phyloP scores from a whole-genome alignment of 2,329 filamentous ascomycete species.

The Aureobasidium sp. region DNA sequence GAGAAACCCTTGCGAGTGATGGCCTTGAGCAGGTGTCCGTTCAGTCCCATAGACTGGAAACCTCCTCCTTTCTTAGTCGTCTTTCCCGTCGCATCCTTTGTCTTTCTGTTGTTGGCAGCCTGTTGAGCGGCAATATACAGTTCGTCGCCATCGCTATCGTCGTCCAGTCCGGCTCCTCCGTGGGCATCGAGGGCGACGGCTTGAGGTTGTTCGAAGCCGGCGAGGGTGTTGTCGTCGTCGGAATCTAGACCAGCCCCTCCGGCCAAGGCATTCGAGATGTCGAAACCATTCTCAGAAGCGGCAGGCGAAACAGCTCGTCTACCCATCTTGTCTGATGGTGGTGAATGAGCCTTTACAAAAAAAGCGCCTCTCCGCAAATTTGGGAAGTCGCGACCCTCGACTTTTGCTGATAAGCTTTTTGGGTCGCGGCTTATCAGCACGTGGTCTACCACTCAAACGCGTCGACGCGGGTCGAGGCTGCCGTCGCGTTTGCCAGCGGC shows the following conservation, averaged over 20 bases:
- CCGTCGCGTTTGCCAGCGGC: background rate
- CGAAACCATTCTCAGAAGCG: constrained; percentile 81
- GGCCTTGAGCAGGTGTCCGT: constrained; percentile 75
- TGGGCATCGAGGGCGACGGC: constrained; percentile 26
- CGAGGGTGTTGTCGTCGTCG: constrained; percentile 30
- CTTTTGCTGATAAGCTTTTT: constrained; percentile 11
- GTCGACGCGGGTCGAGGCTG: background rate
- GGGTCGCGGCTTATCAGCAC: background rate
- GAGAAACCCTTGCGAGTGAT: constrained; percentile 92
- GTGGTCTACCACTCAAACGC: background rate
- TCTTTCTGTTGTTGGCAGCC: constrained; percentile 80
- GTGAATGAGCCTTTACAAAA: background rate
- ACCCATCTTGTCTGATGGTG: constrained; percentile 50
- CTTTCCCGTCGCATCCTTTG: constrained; percentile 72
- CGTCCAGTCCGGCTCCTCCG: constrained; percentile 25
- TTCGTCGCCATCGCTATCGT: constrained; percentile 47
- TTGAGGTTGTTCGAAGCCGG: background rate
- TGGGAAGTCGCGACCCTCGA: constrained; percentile 9
- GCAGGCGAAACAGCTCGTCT: constrained; percentile 71
- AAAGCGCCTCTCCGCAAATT: constrained; percentile 12
- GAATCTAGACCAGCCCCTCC: constrained; percentile 55
- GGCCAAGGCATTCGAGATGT: constrained; percentile 69
- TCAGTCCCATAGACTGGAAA: constrained; percentile 91
- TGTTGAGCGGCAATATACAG: constrained; percentile 87
- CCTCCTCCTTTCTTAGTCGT: constrained; percentile 92